Base-by-base conservation (phyloP, 768 basidiomycete genomes). In the Butyriboletus loyo region DNA sequence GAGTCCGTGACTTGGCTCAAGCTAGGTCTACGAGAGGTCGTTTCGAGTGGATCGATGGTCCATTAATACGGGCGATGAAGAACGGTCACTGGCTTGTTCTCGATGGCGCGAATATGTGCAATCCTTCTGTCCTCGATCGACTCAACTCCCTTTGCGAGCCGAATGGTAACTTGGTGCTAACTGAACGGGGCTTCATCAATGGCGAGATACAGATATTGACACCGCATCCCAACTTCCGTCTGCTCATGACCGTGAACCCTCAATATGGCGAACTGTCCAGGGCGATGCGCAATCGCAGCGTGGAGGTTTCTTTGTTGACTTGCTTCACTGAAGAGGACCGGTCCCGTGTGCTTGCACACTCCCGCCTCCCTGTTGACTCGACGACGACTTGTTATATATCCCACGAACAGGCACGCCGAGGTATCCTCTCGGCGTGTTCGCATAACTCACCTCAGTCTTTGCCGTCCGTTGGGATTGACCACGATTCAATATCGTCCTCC, bases 21-120 rank as follows among this genome's bases (percentile, higher is more conserved):
- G 52, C 60, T 22, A 53, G 61, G 14, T 67, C 72, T 6, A 58
- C 62, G 14, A 67, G 67, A 10, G 83, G 86, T 32, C 80, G 78
- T 15, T 97, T 99, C 64, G 89, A 91, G 63, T 99, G 97, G 97
- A 77, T 94, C 4, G 96, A 99, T 66, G 97, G 97, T 0, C 92
- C 94, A 9, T 77, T 99, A 27, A 77, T 97, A 43, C 79, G 74
- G 42, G 94, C 97, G 2, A 83, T 98, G 75, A 90, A 86, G 65
- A 72, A 76, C 10, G 97, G 97, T 4, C 78, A 87, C 61, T 98
- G 97, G 95, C 72, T 96, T 40, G 73, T 97, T 39, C 79, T 99
- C 49, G 92, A 97, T 57, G 87, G 85, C 50, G 95, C 97, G 39
- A 99, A 99, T 63, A 77, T 94, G 17, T 99, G 97, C 73, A 95